phyloP scores from a whole-genome alignment of 106 monocot genomes.

The Alisma plantagoaquatica region DNA sequence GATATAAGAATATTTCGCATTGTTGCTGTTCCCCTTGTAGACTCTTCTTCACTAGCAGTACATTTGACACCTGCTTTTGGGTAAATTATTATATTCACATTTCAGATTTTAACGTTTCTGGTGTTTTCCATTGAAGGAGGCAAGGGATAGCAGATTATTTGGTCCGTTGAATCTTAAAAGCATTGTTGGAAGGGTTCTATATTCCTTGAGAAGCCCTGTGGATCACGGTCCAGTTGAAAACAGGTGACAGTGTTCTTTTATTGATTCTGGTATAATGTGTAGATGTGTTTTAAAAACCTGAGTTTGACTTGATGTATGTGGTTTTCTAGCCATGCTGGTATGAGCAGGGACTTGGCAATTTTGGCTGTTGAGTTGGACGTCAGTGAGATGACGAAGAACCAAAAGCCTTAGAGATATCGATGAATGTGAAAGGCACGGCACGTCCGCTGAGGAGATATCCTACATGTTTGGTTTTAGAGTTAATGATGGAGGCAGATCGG shows the following conservation, averaged over 20 bases:
- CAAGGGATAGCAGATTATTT: constrained; percentile 31
- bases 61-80: too few species aligned
- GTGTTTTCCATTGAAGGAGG: constrained; percentile 18
- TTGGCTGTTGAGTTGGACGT: constrained; percentile 90
- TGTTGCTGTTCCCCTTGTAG: too few species aligned
- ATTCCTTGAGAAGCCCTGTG: constrained; percentile 27
- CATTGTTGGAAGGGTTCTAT: constrained; percentile 38
- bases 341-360: constrained; percentile 52
- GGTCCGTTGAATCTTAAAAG: constrained; percentile 25
- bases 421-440: too few species aligned
- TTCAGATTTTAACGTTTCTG: neutral
- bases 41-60: too few species aligned
- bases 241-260: constrained; percentile 30
- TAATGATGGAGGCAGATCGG: too few species aligned
- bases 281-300: neutral
- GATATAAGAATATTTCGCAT: too few species aligned
- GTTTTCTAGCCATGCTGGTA: constrained; percentile 47
- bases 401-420: constrained; percentile 51
- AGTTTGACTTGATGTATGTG: neutral
- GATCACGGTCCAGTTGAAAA: constrained; percentile 66
- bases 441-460: too few species aligned
- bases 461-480: too few species aligned
- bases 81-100: too few species aligned
- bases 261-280: neutral
- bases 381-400: constrained; percentile 73